phyloP scores from a whole-genome alignment of 176 grass and related monocot genomes.

The Stipa capillata region DNA sequence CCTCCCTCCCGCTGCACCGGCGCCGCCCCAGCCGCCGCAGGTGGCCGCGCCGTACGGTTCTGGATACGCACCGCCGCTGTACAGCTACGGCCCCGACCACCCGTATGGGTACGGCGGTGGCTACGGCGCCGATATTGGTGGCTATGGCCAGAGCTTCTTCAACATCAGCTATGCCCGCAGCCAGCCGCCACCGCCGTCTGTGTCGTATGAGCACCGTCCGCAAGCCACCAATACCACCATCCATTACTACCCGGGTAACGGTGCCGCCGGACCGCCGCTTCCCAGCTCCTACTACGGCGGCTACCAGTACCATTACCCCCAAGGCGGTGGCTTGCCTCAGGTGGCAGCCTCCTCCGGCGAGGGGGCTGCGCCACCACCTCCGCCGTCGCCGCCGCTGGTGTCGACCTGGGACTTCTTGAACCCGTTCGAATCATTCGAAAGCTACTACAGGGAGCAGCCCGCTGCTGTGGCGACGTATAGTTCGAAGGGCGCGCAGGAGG shows the following conservation, averaged over 20 bases:
- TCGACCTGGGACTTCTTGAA: constrained; percentile 70
- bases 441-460: constrained; percentile 24
- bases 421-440: constrained; percentile 53
- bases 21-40: not conserved
- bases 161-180: constrained; percentile 45
- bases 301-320: constrained; percentile 16
- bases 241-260: not conserved
- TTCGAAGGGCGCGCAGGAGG: constrained; percentile 33
- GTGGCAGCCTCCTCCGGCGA: constrained; percentile 3
- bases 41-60: not conserved
- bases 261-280: too few species aligned
- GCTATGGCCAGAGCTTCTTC: constrained; percentile 1
- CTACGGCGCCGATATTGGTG: not conserved
- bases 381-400: constrained; percentile 45
- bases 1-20: not conserved
- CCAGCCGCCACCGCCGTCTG: constrained; percentile 29
- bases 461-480: not conserved
- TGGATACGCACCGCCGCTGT: not conserved
- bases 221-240: constrained; percentile 11
- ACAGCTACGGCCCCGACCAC: not conserved
- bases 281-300: constrained; percentile 6
- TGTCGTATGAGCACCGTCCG: constrained; percentile 22
- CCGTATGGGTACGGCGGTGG: not conserved
- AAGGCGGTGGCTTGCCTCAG: not conserved
- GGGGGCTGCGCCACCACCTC: not conserved